Evolutionary conservation across 1,284 basidiomycete genomes (phyloP).

Genomic region (Ustilago vetiveriae): DNA sequence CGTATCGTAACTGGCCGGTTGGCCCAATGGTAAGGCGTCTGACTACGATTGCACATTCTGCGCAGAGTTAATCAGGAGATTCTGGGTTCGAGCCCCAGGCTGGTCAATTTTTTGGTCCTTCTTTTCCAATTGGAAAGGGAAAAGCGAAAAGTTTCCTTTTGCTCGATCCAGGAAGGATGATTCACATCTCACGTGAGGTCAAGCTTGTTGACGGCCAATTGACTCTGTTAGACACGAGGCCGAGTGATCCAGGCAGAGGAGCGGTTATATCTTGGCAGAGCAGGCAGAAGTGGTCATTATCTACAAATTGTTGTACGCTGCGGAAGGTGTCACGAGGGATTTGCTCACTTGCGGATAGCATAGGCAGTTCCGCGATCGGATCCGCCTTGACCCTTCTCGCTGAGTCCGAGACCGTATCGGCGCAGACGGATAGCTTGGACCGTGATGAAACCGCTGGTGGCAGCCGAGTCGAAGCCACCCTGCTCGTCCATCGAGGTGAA

Average conservation of each 20-base stretch:
- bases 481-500: conserved; percentile 99
- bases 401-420: conserved; percentile 59
- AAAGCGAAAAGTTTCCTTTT: too few species aligned
- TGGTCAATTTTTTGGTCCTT: conserved; percentile 29
- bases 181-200: too few species aligned
- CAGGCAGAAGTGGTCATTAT: too few species aligned
- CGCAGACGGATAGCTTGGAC: conserved; percentile 65
- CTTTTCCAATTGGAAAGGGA: neutral
- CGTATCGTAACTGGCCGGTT: conserved; percentile 32
- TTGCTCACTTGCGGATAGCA: conserved; percentile 46
- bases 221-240: too few species aligned
- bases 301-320: too few species aligned
- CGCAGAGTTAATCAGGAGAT: conserved; percentile 43
- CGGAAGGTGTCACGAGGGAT: neutral
- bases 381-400: conserved; percentile 58
- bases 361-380: conserved; percentile 58
- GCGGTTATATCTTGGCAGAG: too few species aligned
- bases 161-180: too few species aligned
- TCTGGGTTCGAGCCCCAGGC: conserved; percentile 57
- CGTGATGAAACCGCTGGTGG: conserved; percentile 64
- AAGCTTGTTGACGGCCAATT: too few species aligned
- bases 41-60: conserved; percentile 28
- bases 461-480: conserved; percentile 82
- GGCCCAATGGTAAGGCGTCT: conserved; percentile 58
- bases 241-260: too few species aligned